These are phyloP conservation scores for Aspergillus affinis DNA, from an alignment of 495 filamentous ascomycete species.

Conservation along the genomic window DNA sequence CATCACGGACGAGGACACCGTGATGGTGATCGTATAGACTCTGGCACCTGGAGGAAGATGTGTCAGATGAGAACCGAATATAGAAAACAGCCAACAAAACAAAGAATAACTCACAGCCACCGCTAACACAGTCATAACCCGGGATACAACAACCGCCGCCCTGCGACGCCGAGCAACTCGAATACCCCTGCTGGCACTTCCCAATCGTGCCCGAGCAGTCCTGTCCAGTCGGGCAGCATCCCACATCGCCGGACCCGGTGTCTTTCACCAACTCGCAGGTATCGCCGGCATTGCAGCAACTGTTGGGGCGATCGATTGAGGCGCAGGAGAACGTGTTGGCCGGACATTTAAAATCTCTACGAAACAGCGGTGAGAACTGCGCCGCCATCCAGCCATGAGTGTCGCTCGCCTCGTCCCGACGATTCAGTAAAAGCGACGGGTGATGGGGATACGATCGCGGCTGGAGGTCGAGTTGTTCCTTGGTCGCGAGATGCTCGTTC, in stretches of 20 bases:
- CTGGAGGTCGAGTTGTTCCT: conserved; percentile 4
- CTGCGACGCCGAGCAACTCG: conserved; percentile 61
- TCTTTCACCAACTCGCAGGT: conserved; percentile 72
- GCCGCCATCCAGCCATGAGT: conserved; percentile 17
- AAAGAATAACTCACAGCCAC: conserved; percentile 82
- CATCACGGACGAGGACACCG: conserved; percentile 43
- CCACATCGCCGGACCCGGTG: conserved; percentile 72
- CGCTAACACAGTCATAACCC: conserved; percentile 72
- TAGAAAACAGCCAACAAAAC: conserved; percentile 4
- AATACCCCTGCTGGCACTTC: conserved; percentile 62
- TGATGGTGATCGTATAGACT: conserved; percentile 48
- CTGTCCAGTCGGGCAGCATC: conserved; percentile 77
- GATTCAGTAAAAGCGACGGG: conserved; percentile 41
- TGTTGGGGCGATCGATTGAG: conserved; percentile 66
- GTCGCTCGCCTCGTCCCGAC: conserved; percentile 3
- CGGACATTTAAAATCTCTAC: conserved; percentile 71
- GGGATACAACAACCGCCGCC: conserved; percentile 90
- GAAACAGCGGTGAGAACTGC: conserved; percentile 26
- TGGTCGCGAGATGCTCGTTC: neutral
- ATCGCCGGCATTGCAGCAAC: conserved; percentile 70
- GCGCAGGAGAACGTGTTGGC: conserved; percentile 64
- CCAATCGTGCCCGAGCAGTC: conserved; percentile 66
- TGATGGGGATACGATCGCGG: conserved; percentile 32
- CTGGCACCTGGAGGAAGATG: conserved; percentile 34
- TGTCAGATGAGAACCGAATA: neutral